A percentile compares a stretch with the other conserved stretches of the same genome.
Evolutionary conservation across 73 alveolate genomes (phyloP).

Genomic region (Paramecium pentaurelia): DNA sequence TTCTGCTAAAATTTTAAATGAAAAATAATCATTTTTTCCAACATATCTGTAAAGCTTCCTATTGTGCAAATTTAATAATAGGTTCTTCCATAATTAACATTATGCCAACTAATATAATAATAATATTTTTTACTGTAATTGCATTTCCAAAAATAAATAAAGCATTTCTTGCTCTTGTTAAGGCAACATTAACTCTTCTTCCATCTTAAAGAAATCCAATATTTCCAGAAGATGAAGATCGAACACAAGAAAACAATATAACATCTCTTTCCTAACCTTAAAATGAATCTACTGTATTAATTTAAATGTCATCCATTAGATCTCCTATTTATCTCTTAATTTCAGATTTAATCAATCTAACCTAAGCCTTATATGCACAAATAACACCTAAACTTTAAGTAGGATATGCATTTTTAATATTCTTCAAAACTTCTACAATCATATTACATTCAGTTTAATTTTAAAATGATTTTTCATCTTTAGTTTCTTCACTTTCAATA

Average conservation of each 20-base stretch:
- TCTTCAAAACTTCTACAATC: constrained; percentile 45
- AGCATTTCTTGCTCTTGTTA: constrained; percentile 83
- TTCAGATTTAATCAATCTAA: constrained; percentile 35
- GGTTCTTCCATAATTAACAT: background rate
- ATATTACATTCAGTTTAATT: constrained; percentile 64
- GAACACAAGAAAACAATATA: constrained; percentile 73
- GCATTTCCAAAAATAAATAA: constrained; percentile 75
- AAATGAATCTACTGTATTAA: constrained; percentile 77
- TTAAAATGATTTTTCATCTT: constrained; percentile 56
- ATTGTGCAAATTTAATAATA: background rate
- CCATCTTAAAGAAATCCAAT: constrained; percentile 71
- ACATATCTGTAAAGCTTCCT: constrained; percentile 1
- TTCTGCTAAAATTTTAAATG: background rate
- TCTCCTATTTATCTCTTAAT: background rate
- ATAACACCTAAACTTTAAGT: constrained; percentile 69
- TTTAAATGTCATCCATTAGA: constrained; percentile 56
- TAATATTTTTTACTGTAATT: constrained; percentile 55
- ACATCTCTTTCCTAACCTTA: constrained; percentile 80
- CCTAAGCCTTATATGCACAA: constrained; percentile 80
- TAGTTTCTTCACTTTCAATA: constrained; percentile 54
- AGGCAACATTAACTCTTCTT: constrained; percentile 83
- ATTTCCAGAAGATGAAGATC: constrained; percentile 61
- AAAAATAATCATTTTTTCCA: background rate
- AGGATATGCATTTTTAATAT: constrained; percentile 55
- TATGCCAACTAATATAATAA: background rate